These are phyloP conservation scores for Nadsonia commutata DNA, from an alignment of 1,139 yeast genomes.

Conservation along the genomic window DNA sequence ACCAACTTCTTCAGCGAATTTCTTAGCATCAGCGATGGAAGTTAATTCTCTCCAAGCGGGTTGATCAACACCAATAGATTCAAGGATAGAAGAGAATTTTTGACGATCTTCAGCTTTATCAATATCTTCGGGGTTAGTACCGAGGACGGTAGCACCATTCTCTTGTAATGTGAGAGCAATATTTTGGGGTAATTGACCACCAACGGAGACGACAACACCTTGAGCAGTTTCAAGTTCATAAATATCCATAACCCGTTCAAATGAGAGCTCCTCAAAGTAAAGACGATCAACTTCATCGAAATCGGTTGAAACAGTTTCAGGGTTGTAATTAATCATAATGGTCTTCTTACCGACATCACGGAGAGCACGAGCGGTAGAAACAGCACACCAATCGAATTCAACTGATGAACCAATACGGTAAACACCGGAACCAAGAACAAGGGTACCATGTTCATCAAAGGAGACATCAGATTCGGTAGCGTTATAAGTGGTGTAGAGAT, in stretches of 20 bases:
- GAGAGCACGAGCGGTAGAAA: conserved; percentile 86
- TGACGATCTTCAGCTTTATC: conserved; percentile 98
- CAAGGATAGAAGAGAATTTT: conserved; percentile 88
- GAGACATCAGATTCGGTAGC: conserved; percentile 75
- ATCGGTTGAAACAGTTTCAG: conserved; percentile 97
- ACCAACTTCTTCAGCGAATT: conserved; percentile 72
- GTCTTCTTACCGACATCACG: conserved; percentile 81
- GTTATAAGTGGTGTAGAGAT: conserved; percentile 89
- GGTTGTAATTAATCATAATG: conserved; percentile 93
- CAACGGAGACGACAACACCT: conserved; percentile 92
- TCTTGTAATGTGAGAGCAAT: conserved; percentile 78
- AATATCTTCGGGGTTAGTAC: conserved; percentile 89
- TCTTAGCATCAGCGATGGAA: conserved; percentile 70
- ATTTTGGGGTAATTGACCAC: conserved; percentile 96
- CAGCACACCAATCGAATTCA: conserved; percentile 99
- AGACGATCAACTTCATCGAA: conserved; percentile 96
- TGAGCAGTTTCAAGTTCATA: conserved; percentile 80
- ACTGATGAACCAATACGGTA: conserved; percentile 97
- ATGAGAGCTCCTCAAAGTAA: conserved; percentile 87
- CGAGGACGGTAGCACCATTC: conserved; percentile 64
- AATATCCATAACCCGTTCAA: conserved; percentile 94
- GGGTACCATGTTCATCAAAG: conserved; percentile 79
- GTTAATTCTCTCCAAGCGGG: conserved; percentile 96
- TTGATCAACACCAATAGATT: conserved; percentile 84
- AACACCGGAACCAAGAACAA: conserved; percentile 96